Evolutionary conservation across 1,139 yeast species (phyloP).

Genomic region (Candida frijolesensis): DNA sequence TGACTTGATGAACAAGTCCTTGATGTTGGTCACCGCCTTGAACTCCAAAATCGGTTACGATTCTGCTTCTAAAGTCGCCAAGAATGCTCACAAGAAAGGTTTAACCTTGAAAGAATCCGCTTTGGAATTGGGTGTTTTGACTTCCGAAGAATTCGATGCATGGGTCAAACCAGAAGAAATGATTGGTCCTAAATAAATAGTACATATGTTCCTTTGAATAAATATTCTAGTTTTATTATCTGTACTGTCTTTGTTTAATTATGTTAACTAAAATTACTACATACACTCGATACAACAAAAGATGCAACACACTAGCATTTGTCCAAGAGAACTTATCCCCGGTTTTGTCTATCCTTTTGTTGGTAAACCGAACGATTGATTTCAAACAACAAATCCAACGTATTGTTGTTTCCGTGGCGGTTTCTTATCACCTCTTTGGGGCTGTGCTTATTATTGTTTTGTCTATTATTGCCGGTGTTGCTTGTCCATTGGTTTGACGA

Average conservation of each 20-base stretch:
- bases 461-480: slow-evolving; percentile 11
- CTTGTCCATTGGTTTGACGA: slow-evolving; percentile 28
- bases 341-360: slow-evolving; percentile 12
- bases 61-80: slow-evolving; percentile 94
- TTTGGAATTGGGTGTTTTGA: slow-evolving; percentile 82
- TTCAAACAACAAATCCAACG: slow-evolving; percentile 23
- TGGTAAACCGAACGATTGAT: slow-evolving; percentile 23
- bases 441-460: slow-evolving; percentile 4
- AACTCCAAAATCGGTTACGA: slow-evolving; percentile 99
- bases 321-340: background rate
- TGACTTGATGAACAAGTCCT: slow-evolving; percentile 87
- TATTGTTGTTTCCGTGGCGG: slow-evolving; percentile 6
- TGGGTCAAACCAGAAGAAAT: slow-evolving; percentile 98
- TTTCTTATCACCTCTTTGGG: slow-evolving; percentile 21
- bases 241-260: background rate
- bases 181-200: slow-evolving; percentile 80
- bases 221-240: background rate
- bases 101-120: slow-evolving; percentile 94
- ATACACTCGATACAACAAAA: background rate
- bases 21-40: slow-evolving; percentile 97
- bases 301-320: background rate
- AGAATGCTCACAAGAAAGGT: slow-evolving; percentile 98
- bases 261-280: background rate
- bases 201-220: slow-evolving; percentile 5
- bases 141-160: slow-evolving; percentile 83